Evolutionary conservation across 495 filamentous ascomycete genomes (phyloP), one percentile per base, ranked within the genome.

Genomic region (Cenococcum geophilum): DNA sequence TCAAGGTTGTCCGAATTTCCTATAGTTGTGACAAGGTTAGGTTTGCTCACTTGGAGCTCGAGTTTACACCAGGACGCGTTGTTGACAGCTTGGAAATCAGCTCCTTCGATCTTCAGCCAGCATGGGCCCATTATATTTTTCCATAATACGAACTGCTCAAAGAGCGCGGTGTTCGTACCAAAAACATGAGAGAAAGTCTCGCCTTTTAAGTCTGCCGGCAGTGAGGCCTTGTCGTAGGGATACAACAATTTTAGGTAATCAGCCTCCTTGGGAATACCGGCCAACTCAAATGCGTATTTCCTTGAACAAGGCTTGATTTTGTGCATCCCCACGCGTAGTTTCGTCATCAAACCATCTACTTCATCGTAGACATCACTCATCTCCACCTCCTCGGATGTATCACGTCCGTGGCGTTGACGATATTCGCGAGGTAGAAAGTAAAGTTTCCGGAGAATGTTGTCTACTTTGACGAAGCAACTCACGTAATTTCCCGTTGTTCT

Each of bases 101-200:
- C 88, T 57, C 86, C 87, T 61, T 89, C 81, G 59, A 98, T 91
- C 69, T 83, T 88, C 18, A 98, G 80, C 93, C 93, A 98, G 76
- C 95, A 98, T 11, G 93, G 93, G 0, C 93, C 93, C 91, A 95
- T 97, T 60, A 98, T 88, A 63, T 92, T 91, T 74, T 95, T 96
- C 89, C 91, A 97, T 12, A 98, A 80, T 14, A 97, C 95, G 68
- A 98, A 98, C 68, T 98, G 93, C 68, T 98, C 93, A 64, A 98
- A 98, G 0, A 97, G 78, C 1, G 89, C 84, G 0, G 93, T 98
- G 70, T 95, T 96, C 48, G 89, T 87, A 47, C 93, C 95, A 63
- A 98, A 98, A 45, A 95, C 90, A 54, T 89, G 86, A 4, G 95
- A 97, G 71, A 91, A 98, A 0, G 95, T 97, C 71, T 95, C 86